Base-by-base conservation (phyloP, 1,139 yeast genomes). In the Lodderomyces jiufengensis region DNA sequence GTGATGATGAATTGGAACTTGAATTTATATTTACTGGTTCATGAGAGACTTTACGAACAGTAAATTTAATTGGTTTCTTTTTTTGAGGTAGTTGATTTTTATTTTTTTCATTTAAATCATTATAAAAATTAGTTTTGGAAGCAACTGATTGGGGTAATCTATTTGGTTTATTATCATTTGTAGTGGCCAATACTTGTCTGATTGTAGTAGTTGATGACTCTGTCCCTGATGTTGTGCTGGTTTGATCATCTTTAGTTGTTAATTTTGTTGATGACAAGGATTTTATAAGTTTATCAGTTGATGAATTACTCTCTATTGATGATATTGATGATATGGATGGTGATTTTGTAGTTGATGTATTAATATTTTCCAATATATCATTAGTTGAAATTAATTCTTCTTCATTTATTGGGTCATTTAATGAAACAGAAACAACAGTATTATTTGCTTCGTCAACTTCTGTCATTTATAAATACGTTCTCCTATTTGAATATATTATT, bases 1-100 rank as follows among this genome's bases (percentile, higher is more conserved):
- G 9, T 10, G 24, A 8, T 9, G 23, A 18, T n/a, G 31, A 22
- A 5, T 15, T 14, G 3, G 18, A 24, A 5, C 44, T 41, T 26
- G 24, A 9, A 7, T 28, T 32, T 10, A 49, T 40, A 12, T 39
- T 45, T 22, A 59, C 51, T 2, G 58, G 45, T 31, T 66, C 73
- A 37, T 59, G 64, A 5, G 69, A 62, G 3, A 67, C 72, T 45
- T 64, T 67, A 28, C 73, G 53, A 3, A 69, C 73, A 4, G 70
- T 67, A 44, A 69, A 69, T 40, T 57, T 64, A 37, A 68, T 52
- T 7, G 73, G 68, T 37, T 61, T 64, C 33, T 44, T 45, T 10
- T 37, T 37, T 23, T 32, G 33, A 9, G 41, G 38, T 10, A 18
- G 24, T 26, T n/a, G 25, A 20, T 30, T 39, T 34, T 22, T 27